phyloP scores from a whole-genome alignment of 2,329 filamentous ascomycete genomes.

The Colletotrichum costaricense region DNA sequence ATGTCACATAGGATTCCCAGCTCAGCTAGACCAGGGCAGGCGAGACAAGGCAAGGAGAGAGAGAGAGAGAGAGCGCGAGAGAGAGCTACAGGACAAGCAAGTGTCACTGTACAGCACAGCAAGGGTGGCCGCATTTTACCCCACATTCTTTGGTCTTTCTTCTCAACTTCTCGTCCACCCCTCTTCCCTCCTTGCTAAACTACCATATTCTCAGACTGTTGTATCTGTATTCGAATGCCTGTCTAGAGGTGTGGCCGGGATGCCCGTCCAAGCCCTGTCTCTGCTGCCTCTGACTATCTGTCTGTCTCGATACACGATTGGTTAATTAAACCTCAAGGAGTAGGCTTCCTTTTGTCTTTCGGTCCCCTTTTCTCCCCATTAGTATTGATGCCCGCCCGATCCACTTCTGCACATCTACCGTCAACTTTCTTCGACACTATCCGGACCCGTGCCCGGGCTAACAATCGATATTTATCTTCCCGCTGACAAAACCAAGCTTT shows the following conservation, averaged over 20 bases:
- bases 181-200: background rate
- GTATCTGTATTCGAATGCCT: too few species aligned
- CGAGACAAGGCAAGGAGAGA: background rate
- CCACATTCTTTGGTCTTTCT: slow-evolving; percentile 14
- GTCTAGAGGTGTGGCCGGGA: background rate
- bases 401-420: slow-evolving; percentile 14
- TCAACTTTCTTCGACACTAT: slow-evolving; percentile 13
- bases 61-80: too few species aligned
- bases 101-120: background rate
- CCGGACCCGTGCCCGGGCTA: background rate
- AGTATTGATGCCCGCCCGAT: slow-evolving; percentile 14
- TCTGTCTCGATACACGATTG: background rate
- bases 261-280: background rate
- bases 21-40: background rate
- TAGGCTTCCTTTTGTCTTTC: slow-evolving; percentile 1
- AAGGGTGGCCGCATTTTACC: slow-evolving; percentile 10
- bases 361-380: background rate
- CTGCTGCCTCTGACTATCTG: background rate
- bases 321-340: background rate
- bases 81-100: background rate
- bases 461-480: background rate
- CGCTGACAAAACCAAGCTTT: background rate
- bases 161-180: background rate
- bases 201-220: background rate
- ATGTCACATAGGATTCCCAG: slow-evolving; percentile 2